Base-by-base conservation (phyloP, 805 yeast genomes). In the Candida ficus region DNA sequence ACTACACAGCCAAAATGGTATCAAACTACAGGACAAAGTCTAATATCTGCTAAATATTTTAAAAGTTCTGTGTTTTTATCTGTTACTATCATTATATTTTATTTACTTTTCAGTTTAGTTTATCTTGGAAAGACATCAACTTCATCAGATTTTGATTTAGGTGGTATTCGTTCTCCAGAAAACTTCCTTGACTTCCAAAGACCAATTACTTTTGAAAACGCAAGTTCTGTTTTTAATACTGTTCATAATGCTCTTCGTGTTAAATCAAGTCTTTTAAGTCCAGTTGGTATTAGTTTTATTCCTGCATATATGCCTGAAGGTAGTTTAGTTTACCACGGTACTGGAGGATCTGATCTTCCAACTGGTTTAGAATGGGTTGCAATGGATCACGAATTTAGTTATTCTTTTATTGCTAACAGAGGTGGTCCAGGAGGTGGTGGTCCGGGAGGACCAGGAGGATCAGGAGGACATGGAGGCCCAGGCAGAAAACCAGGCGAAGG, bases 271-370 rank as follows among this genome's bases (percentile, higher is more conserved):
- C 75, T 76, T 54, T 48, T 77, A 22, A 63, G 69, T 37, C 83
- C 86, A 0, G 67, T 70, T 12, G 77, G 83, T 4, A 77, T 79
- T 16, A 66, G 76, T 6, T 75, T 68, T 46, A 67, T 78, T 30
- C 83, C 86, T 0, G 85, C 81, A 1, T 69, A 68, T 40, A 64
- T 80, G 19, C 83, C 84, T 0, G 65, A 72, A 33, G 81, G 81
- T 4, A 77, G 84, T 0, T 49, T 74, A 28, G 50, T 80, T 37
- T 80, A 75, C 42, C 85, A 79, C 55, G 64, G 80, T 0, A 76
- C 75, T 4, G 40, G 45, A 4, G 45, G 52, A n/a, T 66, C 67
- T 0, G 42, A 51, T 4, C 48, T 76, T 9, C 83, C 83, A 2
- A 53, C 54, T 0, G 52, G 63, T 19, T 68, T 68, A 25, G 85